Evolutionary conservation across 2,329 filamentous ascomycete genomes (phyloP), one percentile per base, ranked within the genome.

Genomic region (Nothophaeocryptopus gaeumannii): DNA sequence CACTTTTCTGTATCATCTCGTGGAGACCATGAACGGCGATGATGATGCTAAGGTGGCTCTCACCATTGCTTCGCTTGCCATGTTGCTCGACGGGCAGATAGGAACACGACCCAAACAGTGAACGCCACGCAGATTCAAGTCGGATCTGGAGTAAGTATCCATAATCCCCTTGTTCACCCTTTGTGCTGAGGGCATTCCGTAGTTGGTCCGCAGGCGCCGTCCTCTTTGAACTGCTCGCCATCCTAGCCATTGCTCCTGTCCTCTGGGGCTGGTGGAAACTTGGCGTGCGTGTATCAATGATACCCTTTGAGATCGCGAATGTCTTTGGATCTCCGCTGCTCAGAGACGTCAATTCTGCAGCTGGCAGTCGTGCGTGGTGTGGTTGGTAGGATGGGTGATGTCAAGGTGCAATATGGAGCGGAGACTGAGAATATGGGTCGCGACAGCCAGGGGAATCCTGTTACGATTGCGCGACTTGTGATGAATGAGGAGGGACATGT

Each of bases 181-280:
- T 30, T 5, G 14, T 11, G n/a, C 15, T 9, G 5, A 30, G 26
- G 5, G 20, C 20, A 8, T 16, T 16, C 11, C 44, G 49, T 16
- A 16, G 38, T 7, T 57, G 54, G 54, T 57, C 39, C 15, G 51
- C 44, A 7, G 54, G 31, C 12, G 51, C 49, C 12, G 42, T 47
- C 2, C 15, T 40, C 2, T 29, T 57, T 12, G 45, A 57, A 29
- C 14, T 53, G 5, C 5, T 56, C 7, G 47, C 42, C 11, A 37
- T 47, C 2, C 33, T 56, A 5, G 34, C 47, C 12, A 45, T 56
- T 7, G 15, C 50, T n/a, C 51, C 51, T 5, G 11, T 54, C 8
- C 50, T 51, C 48, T 56, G 45, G 41, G 54, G 54, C n/a, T 56
- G 26, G 12, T 56, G 51, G 54, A 54, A 20, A 15, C 20, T 56